phyloP scores from a whole-genome alignment of 257 asterid species.

The Primulina huaijiensis region DNA sequence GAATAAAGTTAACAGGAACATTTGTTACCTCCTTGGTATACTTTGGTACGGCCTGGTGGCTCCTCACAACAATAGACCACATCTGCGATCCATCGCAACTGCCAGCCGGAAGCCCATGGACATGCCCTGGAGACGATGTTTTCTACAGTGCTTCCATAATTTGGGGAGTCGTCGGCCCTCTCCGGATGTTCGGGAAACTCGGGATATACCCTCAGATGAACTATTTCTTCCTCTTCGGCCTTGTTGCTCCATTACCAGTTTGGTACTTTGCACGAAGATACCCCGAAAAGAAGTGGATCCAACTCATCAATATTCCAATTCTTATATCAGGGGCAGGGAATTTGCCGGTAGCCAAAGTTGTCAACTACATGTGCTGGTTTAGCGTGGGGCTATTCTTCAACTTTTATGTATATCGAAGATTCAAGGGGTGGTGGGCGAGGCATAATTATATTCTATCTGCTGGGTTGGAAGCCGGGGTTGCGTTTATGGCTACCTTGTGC shows the following conservation, averaged over 20 bases:
- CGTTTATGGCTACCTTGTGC: conserved; percentile 63
- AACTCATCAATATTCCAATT: conserved; percentile 47
- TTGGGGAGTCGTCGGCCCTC: conserved; percentile 77
- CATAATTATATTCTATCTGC: conserved; percentile 67
- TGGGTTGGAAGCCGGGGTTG: conserved; percentile 71
- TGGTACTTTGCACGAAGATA: conserved; percentile 49
- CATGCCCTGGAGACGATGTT: conserved; percentile 70
- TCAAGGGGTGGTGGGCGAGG: conserved; percentile 77
- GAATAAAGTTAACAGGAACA: conserved; percentile 56
- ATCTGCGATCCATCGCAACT: conserved; percentile 48
- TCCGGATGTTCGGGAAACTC: conserved; percentile 61
- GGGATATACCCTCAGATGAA: conserved; percentile 61
- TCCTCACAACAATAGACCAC: conserved; percentile 41
- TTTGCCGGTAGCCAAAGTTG: conserved; percentile 55
- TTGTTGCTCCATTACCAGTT: conserved; percentile 50
- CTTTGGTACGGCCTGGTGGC: conserved; percentile 81
- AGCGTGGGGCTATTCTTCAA: conserved; percentile 54
- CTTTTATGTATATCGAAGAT: conserved; percentile 43
- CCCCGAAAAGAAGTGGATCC: conserved; percentile 63
- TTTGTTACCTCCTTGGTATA: conserved; percentile 45
- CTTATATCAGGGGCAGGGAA: conserved; percentile 47
- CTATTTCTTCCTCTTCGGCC: conserved; percentile 68
- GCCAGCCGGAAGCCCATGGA: conserved; percentile 76
- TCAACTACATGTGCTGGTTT: conserved; percentile 57
- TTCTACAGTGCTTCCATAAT: conserved; percentile 85